Conservation (phyloP, 257 asterid genomes). For the Salvia hispanica region DNA sequence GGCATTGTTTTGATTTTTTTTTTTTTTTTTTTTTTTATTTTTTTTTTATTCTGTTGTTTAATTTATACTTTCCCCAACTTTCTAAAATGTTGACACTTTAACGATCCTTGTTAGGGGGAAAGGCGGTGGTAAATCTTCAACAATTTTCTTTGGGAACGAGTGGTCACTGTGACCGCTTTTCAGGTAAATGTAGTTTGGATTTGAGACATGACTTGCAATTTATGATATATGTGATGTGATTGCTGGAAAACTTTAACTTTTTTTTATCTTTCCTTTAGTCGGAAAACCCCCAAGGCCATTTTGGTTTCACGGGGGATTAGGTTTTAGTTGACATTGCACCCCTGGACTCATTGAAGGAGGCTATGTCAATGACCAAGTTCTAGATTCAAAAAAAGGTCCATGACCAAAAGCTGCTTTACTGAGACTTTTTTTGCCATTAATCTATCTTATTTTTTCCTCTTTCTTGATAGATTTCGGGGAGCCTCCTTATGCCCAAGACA, state of each 20-base stretch:
- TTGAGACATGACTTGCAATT: conserved; percentile 7
- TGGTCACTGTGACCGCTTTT: conserved; percentile 88
- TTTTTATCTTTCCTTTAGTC: conserved; percentile 50
- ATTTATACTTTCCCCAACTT: neutral
- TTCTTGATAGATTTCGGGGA: conserved; percentile 44
- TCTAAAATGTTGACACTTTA: conserved; percentile 72
- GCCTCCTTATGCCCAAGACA: conserved; percentile 87
- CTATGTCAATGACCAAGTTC: conserved; percentile 76
- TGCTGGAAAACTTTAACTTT: neutral
- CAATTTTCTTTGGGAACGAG: conserved; percentile 90
- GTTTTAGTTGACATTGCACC: conserved; percentile 79
- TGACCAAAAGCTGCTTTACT: neutral
- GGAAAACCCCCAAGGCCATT: conserved; percentile 90
- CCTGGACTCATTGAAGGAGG: conserved; percentile 99
- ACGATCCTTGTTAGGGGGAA: conserved; percentile 96
- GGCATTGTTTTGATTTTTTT: no score
- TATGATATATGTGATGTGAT: neutral
- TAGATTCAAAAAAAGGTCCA: conserved; percentile 81
- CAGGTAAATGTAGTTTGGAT: conserved; percentile 53
- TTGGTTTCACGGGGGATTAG: conserved; percentile 92
- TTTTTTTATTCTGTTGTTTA: conserved; percentile 19
- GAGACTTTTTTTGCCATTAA: conserved; percentile 2
- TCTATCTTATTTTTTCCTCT: neutral
- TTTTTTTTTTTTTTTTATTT: no score
- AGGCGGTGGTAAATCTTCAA: conserved; percentile 98